Percentiles rank a stretch among this genome's conserved stretches.
Conservation (phyloP, 768 basidiomycete species). For the Amanita muscaria region DNA sequence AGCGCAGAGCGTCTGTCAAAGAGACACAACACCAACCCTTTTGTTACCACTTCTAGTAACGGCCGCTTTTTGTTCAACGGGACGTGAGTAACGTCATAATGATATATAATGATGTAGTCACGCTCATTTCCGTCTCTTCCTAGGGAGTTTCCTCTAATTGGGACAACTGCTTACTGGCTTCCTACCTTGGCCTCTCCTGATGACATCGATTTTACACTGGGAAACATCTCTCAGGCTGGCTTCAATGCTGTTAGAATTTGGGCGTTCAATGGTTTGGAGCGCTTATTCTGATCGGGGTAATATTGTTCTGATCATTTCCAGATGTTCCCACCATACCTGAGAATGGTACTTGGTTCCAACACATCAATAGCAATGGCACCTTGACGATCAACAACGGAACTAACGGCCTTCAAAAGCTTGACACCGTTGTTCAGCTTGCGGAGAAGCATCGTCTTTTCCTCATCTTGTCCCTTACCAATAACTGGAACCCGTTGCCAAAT, state of each 20-base stretch:
- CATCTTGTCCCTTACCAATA: conserved; percentile 52
- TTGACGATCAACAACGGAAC: conserved; percentile 47
- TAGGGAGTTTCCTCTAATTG: conserved; percentile 23
- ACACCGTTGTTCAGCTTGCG: conserved; percentile 47
- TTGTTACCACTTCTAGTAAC: conserved; percentile 33
- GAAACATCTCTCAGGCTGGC: conserved; percentile 45
- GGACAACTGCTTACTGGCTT: conserved; percentile 67
- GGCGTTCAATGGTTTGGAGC: conserved; percentile 56
- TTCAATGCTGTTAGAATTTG: conserved; percentile 57
- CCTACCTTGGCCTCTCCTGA: conserved; percentile 39
- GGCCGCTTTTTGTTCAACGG: conserved; percentile 48
- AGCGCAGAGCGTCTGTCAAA: conserved; percentile 15
- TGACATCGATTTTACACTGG: conserved; percentile 52
- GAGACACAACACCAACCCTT: conserved; percentile 22
- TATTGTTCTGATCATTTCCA: conserved; percentile 13
- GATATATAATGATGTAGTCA: too few species aligned
- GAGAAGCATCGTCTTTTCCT: conserved; percentile 45
- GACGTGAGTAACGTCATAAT: conserved; percentile 25
- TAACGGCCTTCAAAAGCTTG: conserved; percentile 56
- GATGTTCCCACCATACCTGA: conserved; percentile 45
- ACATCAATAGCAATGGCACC: conserved; percentile 41
- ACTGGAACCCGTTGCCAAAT: conserved; percentile 40
- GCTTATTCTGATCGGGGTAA: neutral
- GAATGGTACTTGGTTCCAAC: conserved; percentile 59
- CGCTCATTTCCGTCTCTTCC: too few species aligned